Evolutionary conservation across 2,329 filamentous ascomycete genomes (phyloP).

Genomic region (Trichophyton equinum): DNA sequence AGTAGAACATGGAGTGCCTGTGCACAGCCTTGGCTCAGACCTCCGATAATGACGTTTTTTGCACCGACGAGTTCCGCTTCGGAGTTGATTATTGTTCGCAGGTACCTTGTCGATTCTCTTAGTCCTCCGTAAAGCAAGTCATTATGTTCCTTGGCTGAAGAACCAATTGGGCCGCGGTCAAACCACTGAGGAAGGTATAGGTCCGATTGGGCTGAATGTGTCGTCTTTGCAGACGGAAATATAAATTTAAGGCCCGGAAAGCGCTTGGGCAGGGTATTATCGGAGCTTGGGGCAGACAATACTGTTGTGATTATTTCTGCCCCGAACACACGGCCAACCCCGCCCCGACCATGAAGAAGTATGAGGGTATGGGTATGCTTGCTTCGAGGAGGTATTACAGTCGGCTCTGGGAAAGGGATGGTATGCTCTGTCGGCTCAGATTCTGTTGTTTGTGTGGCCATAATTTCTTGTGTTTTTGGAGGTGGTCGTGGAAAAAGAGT

Average conservation of each 20-base stretch:
- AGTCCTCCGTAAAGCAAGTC: constrained; percentile 17
- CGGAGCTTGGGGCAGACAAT: background rate
- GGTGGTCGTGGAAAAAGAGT: background rate
- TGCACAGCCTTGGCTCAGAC: constrained; percentile 17
- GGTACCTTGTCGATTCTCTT: constrained; percentile 12
- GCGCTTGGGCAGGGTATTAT: constrained; percentile 19
- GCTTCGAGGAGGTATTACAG: constrained; percentile 10
- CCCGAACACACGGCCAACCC: constrained; percentile 25
- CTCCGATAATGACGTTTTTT: constrained; percentile 17
- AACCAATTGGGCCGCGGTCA: constrained; percentile 22
- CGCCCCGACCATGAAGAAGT: constrained; percentile 33
- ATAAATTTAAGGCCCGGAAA: constrained; percentile 28
- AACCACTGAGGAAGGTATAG: constrained; percentile 28
- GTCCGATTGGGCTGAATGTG: constrained; percentile 17
- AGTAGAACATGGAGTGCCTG: constrained; percentile 14
- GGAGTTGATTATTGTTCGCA: constrained; percentile 15
- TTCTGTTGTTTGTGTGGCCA: background rate
- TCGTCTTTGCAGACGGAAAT: constrained; percentile 22
- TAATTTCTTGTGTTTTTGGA: background rate
- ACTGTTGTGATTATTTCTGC: constrained; percentile 19
- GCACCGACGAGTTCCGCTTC: constrained; percentile 15
- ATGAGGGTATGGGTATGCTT: constrained; percentile 28
- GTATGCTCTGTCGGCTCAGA: background rate
- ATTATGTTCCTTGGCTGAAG: constrained; percentile 13
- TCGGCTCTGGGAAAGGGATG: background rate